Evolutionary conservation across 441 rosid species (phyloP).

Genomic region (Isatis lusitanica): DNA sequence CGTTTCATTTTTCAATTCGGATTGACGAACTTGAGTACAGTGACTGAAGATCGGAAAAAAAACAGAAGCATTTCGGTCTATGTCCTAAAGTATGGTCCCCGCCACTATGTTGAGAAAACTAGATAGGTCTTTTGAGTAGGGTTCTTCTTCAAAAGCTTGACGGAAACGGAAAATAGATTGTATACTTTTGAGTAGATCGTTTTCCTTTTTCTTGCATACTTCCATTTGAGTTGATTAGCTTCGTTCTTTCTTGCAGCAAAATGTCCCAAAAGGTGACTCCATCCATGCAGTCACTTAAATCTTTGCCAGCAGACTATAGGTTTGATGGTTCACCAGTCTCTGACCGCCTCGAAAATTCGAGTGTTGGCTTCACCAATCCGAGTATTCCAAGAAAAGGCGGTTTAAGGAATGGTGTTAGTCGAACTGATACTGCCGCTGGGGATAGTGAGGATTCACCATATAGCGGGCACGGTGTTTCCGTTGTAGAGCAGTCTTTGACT

Average conservation of each 20-base stretch:
- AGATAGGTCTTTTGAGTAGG: conserved; percentile 61
- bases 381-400: conserved; percentile 46
- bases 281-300: conserved; percentile 65
- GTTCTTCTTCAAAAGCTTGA: conserved; percentile 50
- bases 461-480: conserved; percentile 38
- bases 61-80: conserved; percentile 27
- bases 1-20: not conserved
- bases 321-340: conserved; percentile 52
- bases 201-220: conserved; percentile 3
- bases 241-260: conserved; percentile 46
- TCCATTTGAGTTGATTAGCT: conserved; percentile 18
- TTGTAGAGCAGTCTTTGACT: conserved; percentile 51
- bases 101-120: conserved; percentile 46
- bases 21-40: conserved; percentile 19
- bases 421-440: conserved; percentile 37
- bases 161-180: conserved; percentile 42
- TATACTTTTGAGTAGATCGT: conserved; percentile 36
- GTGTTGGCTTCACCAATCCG: conserved; percentile 27
- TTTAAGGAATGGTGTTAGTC: conserved; percentile 38
- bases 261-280: conserved; percentile 62
- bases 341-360: conserved; percentile 38
- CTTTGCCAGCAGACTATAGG: conserved; percentile 69
- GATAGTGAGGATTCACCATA: conserved; percentile 84
- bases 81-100: conserved; percentile 63
- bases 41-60: conserved; percentile 21